A percentile compares a stretch with the other conserved stretches of the same genome.
These are phyloP conservation scores for Fraxinus dipetala DNA, from an alignment of 305 asterid species.

Conservation along the genomic window DNA sequence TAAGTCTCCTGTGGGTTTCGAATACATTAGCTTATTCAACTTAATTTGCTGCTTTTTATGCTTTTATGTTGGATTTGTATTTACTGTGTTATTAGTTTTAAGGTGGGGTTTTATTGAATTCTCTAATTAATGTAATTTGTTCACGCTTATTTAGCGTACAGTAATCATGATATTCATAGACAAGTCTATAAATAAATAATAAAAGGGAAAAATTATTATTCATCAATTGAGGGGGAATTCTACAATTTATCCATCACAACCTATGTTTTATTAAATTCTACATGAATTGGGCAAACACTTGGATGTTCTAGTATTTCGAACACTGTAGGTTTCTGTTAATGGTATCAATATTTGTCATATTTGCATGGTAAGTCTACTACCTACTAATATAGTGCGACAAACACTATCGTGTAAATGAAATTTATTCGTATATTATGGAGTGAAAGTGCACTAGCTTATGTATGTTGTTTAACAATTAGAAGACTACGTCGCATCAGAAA, in stretches of 20 bases:
- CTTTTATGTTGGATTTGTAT: constrained; percentile 10
- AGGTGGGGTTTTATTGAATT: constrained; percentile 13
- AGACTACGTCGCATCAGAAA: neutral
- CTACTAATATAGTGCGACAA: neutral
- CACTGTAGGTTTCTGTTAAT: neutral
- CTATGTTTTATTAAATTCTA: neutral
- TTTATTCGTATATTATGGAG: neutral
- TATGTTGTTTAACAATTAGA: neutral
- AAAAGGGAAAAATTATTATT: neutral
- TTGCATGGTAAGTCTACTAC: neutral
- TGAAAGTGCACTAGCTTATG: neutral
- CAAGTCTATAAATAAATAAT: constrained; percentile 19
- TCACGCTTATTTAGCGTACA: neutral
- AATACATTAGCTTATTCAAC: neutral
- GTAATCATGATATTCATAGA: neutral
- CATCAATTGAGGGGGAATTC: constrained; percentile 5
- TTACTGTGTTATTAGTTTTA: constrained; percentile 15
- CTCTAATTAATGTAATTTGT: constrained; percentile 7
- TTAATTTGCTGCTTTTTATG: constrained; percentile 8
- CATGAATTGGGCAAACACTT: neutral
- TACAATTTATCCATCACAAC: constrained; percentile 3
- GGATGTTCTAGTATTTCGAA: neutral
- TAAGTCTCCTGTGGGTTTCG: constrained; percentile 68
- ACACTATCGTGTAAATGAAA: neutral
- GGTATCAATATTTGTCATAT: neutral